A percentile compares a stretch with the other conserved stretches of the same genome.
phyloP scores from a whole-genome alignment of 108 stramenopile species.

The Bacterosira constricta region DNA sequence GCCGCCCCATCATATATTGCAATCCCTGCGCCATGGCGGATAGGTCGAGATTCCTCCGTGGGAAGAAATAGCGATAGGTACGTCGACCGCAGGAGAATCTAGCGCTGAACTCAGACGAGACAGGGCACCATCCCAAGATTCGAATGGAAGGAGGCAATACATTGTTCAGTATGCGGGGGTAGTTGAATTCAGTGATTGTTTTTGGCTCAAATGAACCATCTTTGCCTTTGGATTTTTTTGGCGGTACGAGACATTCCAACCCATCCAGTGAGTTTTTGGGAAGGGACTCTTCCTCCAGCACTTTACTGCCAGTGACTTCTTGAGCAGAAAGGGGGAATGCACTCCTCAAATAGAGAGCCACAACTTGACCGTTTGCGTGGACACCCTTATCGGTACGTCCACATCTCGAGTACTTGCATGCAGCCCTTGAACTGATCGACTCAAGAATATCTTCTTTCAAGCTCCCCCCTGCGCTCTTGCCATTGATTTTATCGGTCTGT shows the following conservation, averaged over 20 bases:
- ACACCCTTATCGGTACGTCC: constrained; percentile 98
- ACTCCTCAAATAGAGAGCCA: constrained; percentile 85
- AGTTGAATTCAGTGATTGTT: constrained; percentile 84
- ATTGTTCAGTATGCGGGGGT: constrained; percentile 92
- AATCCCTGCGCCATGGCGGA: constrained; percentile 75
- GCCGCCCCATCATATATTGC: constrained; percentile 78
- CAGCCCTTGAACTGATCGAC: constrained; percentile 12
- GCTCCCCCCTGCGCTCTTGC: neutral
- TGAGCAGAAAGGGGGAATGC: constrained; percentile 60
- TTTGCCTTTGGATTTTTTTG: constrained; percentile 31
- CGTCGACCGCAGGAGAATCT: constrained; percentile 88
- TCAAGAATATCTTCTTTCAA: neutral
- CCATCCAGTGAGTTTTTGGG: constrained; percentile 68
- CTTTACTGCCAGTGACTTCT: constrained; percentile 5
- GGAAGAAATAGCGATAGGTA: constrained; percentile 96
- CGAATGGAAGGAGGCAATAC: constrained; percentile 91
- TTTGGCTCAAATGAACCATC: constrained; percentile 31
- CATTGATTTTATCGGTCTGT: neutral
- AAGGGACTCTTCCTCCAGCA: constrained; percentile 55
- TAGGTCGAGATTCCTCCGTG: constrained; percentile 70
- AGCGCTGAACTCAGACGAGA: constrained; percentile 91
- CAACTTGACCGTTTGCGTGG: constrained; percentile 93
- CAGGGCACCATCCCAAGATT: constrained; percentile 93
- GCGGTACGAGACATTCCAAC: constrained; percentile 54
- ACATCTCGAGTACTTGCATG: constrained; percentile 88